Evolutionary conservation across 441 rosid genomes (phyloP).

Genomic region (Gossypium davidsonii): DNA sequence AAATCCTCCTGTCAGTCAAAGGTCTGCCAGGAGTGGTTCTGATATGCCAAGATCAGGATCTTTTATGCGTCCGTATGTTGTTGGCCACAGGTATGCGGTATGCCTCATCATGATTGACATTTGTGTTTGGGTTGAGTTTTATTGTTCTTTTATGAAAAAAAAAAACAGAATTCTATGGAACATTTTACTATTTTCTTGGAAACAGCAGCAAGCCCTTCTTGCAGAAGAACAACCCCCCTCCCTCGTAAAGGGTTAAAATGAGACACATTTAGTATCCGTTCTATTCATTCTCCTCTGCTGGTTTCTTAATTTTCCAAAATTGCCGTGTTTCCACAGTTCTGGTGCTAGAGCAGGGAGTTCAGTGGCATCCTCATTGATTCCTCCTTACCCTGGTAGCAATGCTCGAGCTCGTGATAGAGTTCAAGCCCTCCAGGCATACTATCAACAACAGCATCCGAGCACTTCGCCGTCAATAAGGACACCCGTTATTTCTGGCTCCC

Average conservation of each 20-base stretch:
- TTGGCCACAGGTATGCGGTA: conserved; percentile 86
- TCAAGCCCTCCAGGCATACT: conserved; percentile 90
- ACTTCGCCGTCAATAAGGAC: conserved; percentile 42
- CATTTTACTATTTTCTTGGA: neutral
- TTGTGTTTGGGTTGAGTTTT: conserved; percentile 1
- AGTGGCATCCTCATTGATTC: conserved; percentile 54
- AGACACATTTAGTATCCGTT: neutral
- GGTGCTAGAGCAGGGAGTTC: conserved; percentile 71
- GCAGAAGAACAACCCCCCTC: neutral
- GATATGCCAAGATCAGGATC: conserved; percentile 74
- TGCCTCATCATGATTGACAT: neutral
- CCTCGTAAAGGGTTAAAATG: neutral
- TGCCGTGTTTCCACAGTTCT: conserved; percentile 31
- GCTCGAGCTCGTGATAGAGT: conserved; percentile 72
- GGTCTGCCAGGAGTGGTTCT: conserved; percentile 53
- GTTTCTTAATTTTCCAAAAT: neutral
- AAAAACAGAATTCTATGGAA: neutral
- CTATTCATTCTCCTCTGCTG: neutral
- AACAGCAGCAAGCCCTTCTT: neutral
- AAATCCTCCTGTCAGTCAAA: conserved; percentile 45
- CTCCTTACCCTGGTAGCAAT: conserved; percentile 85
- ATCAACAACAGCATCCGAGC: conserved; percentile 71
- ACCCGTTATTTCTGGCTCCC: conserved; percentile 41
- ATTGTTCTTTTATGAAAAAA: neutral
- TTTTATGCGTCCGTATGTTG: conserved; percentile 64